These are phyloP conservation scores for Russula vinacea DNA, from an alignment of 768 basidiomycete species.

Conservation along the genomic window DNA sequence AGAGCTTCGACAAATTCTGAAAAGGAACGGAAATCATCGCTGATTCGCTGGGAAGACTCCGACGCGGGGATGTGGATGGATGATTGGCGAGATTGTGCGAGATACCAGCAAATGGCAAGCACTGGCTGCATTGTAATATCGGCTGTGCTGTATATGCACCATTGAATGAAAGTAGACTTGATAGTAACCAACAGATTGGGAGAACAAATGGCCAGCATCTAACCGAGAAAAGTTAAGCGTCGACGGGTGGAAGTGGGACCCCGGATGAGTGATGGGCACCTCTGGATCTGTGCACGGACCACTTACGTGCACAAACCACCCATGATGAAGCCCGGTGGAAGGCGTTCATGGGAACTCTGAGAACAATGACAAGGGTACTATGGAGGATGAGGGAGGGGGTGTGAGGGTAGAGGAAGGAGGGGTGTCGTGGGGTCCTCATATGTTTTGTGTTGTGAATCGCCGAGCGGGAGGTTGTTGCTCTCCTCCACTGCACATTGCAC, in stretches of 20 bases:
- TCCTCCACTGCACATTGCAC: conserved; percentile 7
- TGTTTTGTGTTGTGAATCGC: background rate
- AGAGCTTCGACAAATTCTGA: background rate
- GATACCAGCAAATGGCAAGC: background rate
- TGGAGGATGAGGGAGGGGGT: background rate
- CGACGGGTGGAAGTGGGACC: conserved; percentile 4
- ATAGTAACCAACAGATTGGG: background rate
- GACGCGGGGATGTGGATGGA: background rate
- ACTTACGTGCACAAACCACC: background rate
- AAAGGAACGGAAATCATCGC: background rate
- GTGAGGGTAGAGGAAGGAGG: background rate
- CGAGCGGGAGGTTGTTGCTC: background rate
- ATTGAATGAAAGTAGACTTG: too few relatives aligned
- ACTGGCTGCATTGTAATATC: background rate
- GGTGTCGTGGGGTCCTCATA: conserved; percentile 12
- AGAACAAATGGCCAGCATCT: background rate
- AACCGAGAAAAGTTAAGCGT: background rate
- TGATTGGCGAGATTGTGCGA: background rate
- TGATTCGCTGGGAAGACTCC: background rate
- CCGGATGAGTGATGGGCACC: conserved; percentile 10
- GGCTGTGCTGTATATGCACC: too few relatives aligned
- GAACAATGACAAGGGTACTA: background rate
- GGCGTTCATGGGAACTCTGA: background rate
- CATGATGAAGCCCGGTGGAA: background rate
- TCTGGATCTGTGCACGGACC: conserved; percentile 19